These are phyloP conservation scores for Carnegiea gigantea DNA, from an alignment of 179 eudicot species.

Conservation along the genomic window DNA sequence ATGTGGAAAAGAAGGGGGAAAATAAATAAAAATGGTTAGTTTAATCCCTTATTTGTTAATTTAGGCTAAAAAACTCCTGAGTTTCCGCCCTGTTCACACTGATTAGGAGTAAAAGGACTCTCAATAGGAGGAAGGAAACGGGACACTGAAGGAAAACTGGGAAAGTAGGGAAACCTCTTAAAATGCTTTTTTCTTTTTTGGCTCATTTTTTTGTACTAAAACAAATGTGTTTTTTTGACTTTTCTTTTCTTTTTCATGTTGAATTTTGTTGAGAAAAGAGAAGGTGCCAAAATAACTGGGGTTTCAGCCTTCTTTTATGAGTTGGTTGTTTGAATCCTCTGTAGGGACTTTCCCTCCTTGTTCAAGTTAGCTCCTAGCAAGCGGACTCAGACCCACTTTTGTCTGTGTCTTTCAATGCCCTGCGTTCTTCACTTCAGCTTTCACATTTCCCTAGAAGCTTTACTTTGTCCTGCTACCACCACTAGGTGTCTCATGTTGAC, in stretches of 20 bases:
- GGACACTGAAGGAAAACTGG: constrained; percentile 17
- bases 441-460: constrained; percentile 24
- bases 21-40: background rate
- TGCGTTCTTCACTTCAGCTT: constrained; percentile 9
- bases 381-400: background rate
- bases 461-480: background rate
- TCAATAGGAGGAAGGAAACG: constrained; percentile 16
- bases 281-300: background rate
- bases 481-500: constrained; percentile 9
- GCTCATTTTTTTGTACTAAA: constrained; percentile 17
- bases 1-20: background rate
- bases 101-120: constrained; percentile 22
- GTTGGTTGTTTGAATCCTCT: background rate
- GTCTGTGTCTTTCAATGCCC: constrained; percentile 19
- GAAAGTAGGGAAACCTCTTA: constrained; percentile 11
- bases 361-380: constrained; percentile 25
- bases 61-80: background rate
- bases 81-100: constrained; percentile 25
- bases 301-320: background rate
- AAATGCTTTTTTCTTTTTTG: constrained; percentile 23
- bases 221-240: constrained; percentile 23
- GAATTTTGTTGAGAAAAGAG: constrained; percentile 2
- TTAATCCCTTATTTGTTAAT: background rate
- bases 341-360: constrained; percentile 22
- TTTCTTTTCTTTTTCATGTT: background rate